Conservation (phyloP, 345 rosid species). For the Sonneratia caseolaris region DNA sequence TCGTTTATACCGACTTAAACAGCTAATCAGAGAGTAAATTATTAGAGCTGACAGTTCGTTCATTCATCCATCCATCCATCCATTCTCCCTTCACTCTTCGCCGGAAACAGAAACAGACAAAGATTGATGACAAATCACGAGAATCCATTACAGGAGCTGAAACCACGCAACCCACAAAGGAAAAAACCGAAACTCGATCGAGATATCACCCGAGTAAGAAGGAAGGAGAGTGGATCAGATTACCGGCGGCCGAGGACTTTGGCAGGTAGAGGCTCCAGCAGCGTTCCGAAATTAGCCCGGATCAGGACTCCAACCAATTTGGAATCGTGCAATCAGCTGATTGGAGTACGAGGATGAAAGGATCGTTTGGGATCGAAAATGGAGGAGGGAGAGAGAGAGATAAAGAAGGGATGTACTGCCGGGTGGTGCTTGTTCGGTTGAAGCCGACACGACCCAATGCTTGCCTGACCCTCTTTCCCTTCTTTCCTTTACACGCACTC, state of each 20-base stretch:
- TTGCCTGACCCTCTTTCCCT: constrained; percentile 18
- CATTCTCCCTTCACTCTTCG: neutral
- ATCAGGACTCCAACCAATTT: too few species aligned
- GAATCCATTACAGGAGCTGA: neutral
- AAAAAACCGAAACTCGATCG: neutral
- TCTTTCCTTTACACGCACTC: constrained; percentile 1
- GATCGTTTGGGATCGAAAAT: too few species aligned
- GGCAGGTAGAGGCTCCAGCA: neutral
- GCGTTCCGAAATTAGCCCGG: neutral
- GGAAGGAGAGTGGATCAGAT: neutral
- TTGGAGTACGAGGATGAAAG: neutral
- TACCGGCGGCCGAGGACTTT: neutral
- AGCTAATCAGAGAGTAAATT: neutral
- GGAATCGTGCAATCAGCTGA: neutral
- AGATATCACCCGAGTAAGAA: neutral
- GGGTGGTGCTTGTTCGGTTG: constrained; percentile 77
- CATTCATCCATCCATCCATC: neutral
- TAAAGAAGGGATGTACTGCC: neutral
- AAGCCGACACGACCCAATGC: constrained; percentile 91
- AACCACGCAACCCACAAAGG: neutral
- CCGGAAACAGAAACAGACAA: neutral
- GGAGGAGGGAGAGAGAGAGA: neutral
- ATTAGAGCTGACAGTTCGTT: neutral
- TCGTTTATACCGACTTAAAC: neutral
- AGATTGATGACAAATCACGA: neutral